Conservation (phyloP, 768 basidiomycete genomes). For the Galerina marginata region DNA sequence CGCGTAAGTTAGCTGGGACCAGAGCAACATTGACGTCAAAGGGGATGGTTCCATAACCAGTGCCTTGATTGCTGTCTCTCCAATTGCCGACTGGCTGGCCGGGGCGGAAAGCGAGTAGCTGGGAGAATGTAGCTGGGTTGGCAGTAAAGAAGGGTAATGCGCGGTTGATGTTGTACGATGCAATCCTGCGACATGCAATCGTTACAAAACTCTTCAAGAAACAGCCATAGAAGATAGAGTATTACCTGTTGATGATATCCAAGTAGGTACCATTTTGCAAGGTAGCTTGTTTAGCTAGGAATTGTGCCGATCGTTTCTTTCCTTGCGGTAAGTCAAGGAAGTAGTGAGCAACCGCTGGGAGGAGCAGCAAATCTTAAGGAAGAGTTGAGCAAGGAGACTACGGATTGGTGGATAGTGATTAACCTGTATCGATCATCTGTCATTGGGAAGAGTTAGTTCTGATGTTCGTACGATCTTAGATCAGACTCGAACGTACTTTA, state of each 20-base stretch:
- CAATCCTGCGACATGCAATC: constrained; percentile 29
- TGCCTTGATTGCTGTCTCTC: constrained; percentile 47
- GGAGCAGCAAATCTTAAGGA: constrained; percentile 40
- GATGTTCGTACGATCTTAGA: background rate
- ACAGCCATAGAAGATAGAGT: background rate
- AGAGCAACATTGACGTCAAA: constrained; percentile 51
- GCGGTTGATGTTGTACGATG: constrained; percentile 44
- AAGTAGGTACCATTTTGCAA: constrained; percentile 47
- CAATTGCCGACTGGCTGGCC: constrained; percentile 49
- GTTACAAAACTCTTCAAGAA: background rate
- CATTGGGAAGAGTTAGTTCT: background rate
- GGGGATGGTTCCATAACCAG: constrained; percentile 47
- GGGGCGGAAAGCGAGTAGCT: constrained; percentile 44
- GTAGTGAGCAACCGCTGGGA: constrained; percentile 48
- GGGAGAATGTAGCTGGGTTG: constrained; percentile 26
- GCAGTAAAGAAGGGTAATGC: constrained; percentile 41
- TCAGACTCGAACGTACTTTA: constrained; percentile 25
- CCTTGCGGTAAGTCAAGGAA: constrained; percentile 51
- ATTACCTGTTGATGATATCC: constrained; percentile 39
- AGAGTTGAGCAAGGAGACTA: background rate
- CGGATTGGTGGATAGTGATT: background rate
- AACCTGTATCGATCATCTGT: constrained; percentile 47
- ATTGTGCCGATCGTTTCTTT: constrained; percentile 33
- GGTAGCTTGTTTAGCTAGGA: constrained; percentile 39
- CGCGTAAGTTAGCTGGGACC: constrained; percentile 46